A percentile compares a stretch with the other conserved stretches of the same genome.
These are phyloP conservation scores for Inonotus hispidus DNA, from an alignment of 1,284 basidiomycete species.

Conservation along the genomic window DNA sequence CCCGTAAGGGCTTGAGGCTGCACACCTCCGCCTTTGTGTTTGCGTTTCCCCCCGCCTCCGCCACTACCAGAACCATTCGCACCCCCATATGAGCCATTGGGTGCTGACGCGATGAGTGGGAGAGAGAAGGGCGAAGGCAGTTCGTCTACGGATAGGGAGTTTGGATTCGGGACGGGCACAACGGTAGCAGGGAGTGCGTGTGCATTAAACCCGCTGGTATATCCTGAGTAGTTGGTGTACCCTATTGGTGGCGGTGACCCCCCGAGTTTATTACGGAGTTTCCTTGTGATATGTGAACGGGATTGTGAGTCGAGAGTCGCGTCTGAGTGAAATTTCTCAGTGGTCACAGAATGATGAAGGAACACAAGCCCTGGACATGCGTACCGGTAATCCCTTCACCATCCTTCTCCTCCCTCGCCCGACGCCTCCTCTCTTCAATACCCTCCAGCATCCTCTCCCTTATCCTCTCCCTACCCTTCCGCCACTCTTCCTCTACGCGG, in stretches of 20 bases:
- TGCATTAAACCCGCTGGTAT: slow-evolving; percentile 32
- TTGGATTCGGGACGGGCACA: slow-evolving; percentile 67
- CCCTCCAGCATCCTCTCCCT: slow-evolving; percentile 73
- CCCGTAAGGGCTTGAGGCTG: slow-evolving; percentile 42
- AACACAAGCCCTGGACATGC: slow-evolving; percentile 23
- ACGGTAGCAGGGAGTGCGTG: slow-evolving; percentile 47
- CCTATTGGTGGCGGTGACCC: slow-evolving; percentile 60
- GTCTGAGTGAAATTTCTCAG: slow-evolving; percentile 36
- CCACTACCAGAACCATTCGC: slow-evolving; percentile 30
- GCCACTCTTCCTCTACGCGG: slow-evolving; percentile 74
- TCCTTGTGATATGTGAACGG: slow-evolving; percentile 73
- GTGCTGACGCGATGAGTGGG: slow-evolving; percentile 50
- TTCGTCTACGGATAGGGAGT: slow-evolving; percentile 76
- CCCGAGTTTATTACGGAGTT: slow-evolving; percentile 70
- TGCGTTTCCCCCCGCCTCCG: slow-evolving; percentile 44
- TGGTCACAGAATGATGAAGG: slow-evolving; percentile 15
- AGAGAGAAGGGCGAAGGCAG: slow-evolving; percentile 77
- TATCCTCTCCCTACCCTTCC: slow-evolving; percentile 61
- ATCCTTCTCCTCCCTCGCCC: slow-evolving; percentile 78
- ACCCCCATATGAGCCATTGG: slow-evolving; percentile 31
- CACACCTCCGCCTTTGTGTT: slow-evolving; percentile 49
- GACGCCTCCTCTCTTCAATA: slow-evolving; percentile 68
- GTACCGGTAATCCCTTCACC: slow-evolving; percentile 66
- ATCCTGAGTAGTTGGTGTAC: slow-evolving; percentile 28
- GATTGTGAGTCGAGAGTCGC: slow-evolving; percentile 65